phyloP scores from a whole-genome alignment of 1,139 yeast genomes.

The Lodderomyces oxycetoniae region DNA sequence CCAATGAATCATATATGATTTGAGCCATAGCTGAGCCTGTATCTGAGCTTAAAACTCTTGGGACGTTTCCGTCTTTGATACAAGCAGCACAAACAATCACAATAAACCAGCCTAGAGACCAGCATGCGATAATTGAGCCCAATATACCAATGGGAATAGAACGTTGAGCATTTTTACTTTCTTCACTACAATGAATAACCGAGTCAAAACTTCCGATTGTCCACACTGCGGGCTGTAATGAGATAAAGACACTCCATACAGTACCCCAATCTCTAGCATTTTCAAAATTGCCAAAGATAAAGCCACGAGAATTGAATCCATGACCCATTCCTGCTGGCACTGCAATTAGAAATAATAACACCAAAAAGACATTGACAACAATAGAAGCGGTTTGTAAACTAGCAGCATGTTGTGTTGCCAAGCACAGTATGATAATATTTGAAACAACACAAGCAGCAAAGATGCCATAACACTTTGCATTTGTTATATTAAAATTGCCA shows the following conservation, averaged over 20 bases:
- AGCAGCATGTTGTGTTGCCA: constrained; percentile 45
- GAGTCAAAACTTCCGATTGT: constrained; percentile 67
- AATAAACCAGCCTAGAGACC: constrained; percentile 57
- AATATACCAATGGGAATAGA: constrained; percentile 65
- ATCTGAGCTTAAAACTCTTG: constrained; percentile 34
- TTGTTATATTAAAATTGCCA: constrained; percentile 29
- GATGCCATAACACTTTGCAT: constrained; percentile 32
- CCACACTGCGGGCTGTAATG: constrained; percentile 67
- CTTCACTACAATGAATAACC: constrained; percentile 71
- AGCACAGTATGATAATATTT: constrained; percentile 27
- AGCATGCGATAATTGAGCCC: constrained; percentile 49
- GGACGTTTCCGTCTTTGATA: constrained; percentile 47
- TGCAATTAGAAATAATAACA: constrained; percentile 60
- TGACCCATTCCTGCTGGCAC: constrained; percentile 50
- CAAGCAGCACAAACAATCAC: constrained; percentile 53
- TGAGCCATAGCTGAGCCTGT: constrained; percentile 63
- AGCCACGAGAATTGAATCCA: constrained; percentile 28
- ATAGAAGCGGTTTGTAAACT: constrained; percentile 59
- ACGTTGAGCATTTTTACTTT: constrained; percentile 58
- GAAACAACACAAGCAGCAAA: constrained; percentile 31
- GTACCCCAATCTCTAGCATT: constrained; percentile 55
- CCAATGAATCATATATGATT: constrained; percentile 59
- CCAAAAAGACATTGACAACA: constrained; percentile 48
- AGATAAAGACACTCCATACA: constrained; percentile 62
- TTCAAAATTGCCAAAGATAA: constrained; percentile 53